Evolutionary conservation across 2,329 filamentous ascomycete species (phyloP).

Genomic region (Alternaria incomplexa): DNA sequence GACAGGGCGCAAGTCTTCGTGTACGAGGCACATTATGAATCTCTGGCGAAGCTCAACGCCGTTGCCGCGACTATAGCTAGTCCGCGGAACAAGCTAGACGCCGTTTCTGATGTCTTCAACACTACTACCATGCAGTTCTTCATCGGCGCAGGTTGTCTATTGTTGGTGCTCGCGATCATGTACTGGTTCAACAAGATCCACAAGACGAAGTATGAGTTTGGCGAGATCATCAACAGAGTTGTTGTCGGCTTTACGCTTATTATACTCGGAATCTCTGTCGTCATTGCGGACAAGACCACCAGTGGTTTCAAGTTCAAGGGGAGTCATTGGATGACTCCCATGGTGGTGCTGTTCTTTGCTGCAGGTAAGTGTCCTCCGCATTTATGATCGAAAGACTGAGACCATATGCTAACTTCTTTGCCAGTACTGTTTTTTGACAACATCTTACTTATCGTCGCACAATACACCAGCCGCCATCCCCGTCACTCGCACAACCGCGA

Average conservation of each 20-base stretch:
- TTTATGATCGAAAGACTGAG: background rate
- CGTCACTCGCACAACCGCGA: conserved; percentile 12
- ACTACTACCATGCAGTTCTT: conserved; percentile 35
- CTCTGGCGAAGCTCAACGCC: conserved; percentile 30
- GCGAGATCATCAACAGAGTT: conserved; percentile 35
- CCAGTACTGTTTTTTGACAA: conserved; percentile 26
- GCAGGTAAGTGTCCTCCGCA: conserved; percentile 9
- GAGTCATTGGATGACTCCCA: conserved; percentile 30
- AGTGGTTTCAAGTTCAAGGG: conserved; percentile 30
- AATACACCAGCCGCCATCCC: conserved; percentile 8
- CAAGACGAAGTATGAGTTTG: conserved; percentile 36
- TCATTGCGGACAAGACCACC: conserved; percentile 24
- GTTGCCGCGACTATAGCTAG: conserved; percentile 14
- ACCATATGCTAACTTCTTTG: background rate
- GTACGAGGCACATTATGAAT: conserved; percentile 32
- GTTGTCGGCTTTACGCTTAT: conserved; percentile 28
- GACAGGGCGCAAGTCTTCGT: conserved; percentile 32
- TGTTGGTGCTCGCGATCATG: conserved; percentile 63
- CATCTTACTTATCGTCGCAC: conserved; percentile 14
- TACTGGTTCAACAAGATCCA: conserved; percentile 59
- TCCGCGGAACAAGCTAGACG: conserved; percentile 10
- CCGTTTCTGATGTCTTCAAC: conserved; percentile 32
- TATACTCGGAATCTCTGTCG: conserved; percentile 23
- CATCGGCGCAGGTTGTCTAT: conserved; percentile 42
- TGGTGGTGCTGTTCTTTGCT: conserved; percentile 27